Base-by-base conservation (phyloP, 1,284 basidiomycete genomes). In the Mycosarcoma maydis region DNA sequence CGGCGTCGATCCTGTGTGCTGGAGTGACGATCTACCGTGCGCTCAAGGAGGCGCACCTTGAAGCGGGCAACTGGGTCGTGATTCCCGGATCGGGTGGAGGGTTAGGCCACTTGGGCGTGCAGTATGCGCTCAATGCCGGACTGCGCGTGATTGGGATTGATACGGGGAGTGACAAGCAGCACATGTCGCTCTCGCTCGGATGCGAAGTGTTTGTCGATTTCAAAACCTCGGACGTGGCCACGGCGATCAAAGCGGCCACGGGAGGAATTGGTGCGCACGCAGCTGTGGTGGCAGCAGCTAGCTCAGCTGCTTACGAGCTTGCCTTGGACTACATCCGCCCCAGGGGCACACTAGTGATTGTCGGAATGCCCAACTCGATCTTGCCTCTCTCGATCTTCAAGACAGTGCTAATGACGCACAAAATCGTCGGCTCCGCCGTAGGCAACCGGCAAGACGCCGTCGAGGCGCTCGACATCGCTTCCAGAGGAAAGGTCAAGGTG, bases 1-100 rank as follows among this genome's bases (percentile, higher is more conserved):
- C 91, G n/a, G 90, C 91, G 6, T 90, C 91, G 13, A 87, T 94
- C 61, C 87, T 92, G 22, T 94, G 91, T 39, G 24, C 70, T 86
- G 90, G 90, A 50, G 83, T 91, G n/a, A 92, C 91, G 3, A 89
- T 90, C 58, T 93, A 92, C 82, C 90, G 90, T 69, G 92, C 91
- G 0, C 84, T 94, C 76, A 92, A 92, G 81, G 86, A 90, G 82
- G 87, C 88, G 53, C 83, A 86, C n/a, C 41, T 76, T 4, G 85
- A 84, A 29, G 86, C 88, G 11, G 90, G 91, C 42, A 87, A 94
- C 64, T 92, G 89, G 88, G 85, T 94, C 64, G 89, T 88, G 42
- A 85, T 94, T 61, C 89, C 89, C 20, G 91, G 90, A 46, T 90
- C 90, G 5, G 90, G 90, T 11, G 85, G 85, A 68, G 85, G 85